Percentiles rank a stretch among this genome's conserved stretches.
Conservation (phyloP, 192 early-diverging fungal species). For the Mortierella alpina region DNA sequence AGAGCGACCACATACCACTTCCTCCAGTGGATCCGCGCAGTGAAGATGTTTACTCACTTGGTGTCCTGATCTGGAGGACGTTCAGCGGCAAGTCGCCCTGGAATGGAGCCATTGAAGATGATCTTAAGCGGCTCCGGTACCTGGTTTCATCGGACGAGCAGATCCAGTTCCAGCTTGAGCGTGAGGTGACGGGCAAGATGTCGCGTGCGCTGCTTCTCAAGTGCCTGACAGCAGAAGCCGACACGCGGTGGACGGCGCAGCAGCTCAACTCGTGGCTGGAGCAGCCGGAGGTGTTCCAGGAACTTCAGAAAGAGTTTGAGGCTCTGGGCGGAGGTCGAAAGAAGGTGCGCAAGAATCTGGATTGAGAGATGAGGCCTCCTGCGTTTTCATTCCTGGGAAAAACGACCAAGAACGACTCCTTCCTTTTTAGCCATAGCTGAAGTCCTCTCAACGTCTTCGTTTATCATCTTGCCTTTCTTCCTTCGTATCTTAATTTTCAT, state of each 20-base stretch:
- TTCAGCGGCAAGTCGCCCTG: slow-evolving; percentile 71
- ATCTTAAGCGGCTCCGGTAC: slow-evolving; percentile 63
- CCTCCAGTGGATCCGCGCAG: slow-evolving; percentile 60
- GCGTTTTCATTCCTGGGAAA: no score
- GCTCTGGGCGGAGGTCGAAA: slow-evolving; percentile 34
- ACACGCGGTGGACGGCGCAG: slow-evolving; percentile 54
- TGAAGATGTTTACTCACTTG: slow-evolving; percentile 67
- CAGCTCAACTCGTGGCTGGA: slow-evolving; percentile 29
- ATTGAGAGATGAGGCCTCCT: not conserved
- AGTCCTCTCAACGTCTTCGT: no score
- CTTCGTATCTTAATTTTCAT: no score
- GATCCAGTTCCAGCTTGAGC: slow-evolving; percentile 60
- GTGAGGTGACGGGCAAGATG: slow-evolving; percentile 54
- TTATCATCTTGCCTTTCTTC: no score
- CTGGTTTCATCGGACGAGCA: slow-evolving; percentile 59
- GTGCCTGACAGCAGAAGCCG: slow-evolving; percentile 55
- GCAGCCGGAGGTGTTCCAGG: slow-evolving; percentile 15
- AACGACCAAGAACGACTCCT: no score
- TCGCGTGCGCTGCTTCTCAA: slow-evolving; percentile 58
- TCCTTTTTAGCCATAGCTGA: no score
- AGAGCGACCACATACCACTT: slow-evolving; percentile 55
- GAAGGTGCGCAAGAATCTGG: slow-evolving; percentile 21
- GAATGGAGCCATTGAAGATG: slow-evolving; percentile 68
- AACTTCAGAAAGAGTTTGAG: slow-evolving; percentile 27
- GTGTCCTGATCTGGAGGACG: slow-evolving; percentile 69